Conservation (phyloP, 345 rosid genomes). For the Eucalyptus pauciflora region DNA sequence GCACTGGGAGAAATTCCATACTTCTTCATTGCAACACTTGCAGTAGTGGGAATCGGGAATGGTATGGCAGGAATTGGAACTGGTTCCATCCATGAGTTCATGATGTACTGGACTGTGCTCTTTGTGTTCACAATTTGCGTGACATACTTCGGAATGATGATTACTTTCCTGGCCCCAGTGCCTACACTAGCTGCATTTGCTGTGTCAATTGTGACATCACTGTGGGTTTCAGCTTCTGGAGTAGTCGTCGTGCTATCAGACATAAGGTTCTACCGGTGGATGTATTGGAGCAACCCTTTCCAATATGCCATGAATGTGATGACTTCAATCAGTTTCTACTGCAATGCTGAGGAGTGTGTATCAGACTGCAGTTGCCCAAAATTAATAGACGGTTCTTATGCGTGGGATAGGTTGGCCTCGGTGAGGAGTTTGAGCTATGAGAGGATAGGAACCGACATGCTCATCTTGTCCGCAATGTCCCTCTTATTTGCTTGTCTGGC, state of each 20-base stretch:
- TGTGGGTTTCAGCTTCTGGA: conserved; percentile 20
- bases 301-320: conserved; percentile 2
- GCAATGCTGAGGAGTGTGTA: background rate
- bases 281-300: conserved; percentile 23
- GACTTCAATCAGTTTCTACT: conserved; percentile 6
- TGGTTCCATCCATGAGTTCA: conserved; percentile 5
- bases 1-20: conserved; percentile 20
- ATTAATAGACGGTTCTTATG: conserved; percentile 10
- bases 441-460: conserved; percentile 4
- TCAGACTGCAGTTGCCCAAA: conserved; percentile 15
- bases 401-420: conserved; percentile 13
- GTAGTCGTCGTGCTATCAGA: conserved; percentile 14
- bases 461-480: conserved; percentile 9
- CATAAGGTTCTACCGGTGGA: conserved; percentile 15
- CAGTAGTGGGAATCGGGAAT: conserved; percentile 18
- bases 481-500: conserved; percentile 12
- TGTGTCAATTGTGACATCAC: conserved; percentile 12
- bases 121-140: conserved; percentile 9
- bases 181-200: conserved; percentile 22
- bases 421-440: conserved; percentile 9
- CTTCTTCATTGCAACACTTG: conserved; percentile 10
- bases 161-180: conserved; percentile 28
- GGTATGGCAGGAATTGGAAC: conserved; percentile 16
- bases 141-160: conserved; percentile 25
- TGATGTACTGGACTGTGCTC: conserved; percentile 12